Evolutionary conservation across 495 filamentous ascomycete genomes (phyloP).

Genomic region (Penicillium odoratum): DNA sequence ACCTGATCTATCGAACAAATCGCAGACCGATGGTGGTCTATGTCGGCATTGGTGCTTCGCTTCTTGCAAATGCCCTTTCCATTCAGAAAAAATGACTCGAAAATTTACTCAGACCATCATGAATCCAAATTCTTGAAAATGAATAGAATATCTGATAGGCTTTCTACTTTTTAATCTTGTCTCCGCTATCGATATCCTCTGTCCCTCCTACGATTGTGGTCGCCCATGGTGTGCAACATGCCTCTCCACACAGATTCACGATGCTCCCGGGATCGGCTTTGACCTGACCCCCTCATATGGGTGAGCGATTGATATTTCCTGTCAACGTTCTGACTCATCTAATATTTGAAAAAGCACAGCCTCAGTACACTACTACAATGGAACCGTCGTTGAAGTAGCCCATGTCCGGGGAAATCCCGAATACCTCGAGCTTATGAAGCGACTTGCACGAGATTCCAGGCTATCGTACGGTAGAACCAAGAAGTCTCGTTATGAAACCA

Average conservation of each 20-base stretch:
- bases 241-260: not conserved
- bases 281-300: conserved; percentile 6
- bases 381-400: conserved; percentile 17
- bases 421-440: conserved; percentile 21
- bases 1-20: too few species aligned
- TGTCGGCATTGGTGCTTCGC: too few species aligned
- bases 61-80: too few species aligned
- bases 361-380: conserved; percentile 16
- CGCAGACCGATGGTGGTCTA: too few species aligned
- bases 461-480: not conserved
- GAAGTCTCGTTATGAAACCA: conserved; percentile 4
- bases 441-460: conserved; percentile 1
- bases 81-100: too few species aligned
- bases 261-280: conserved; percentile 1
- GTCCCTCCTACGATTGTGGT: not conserved
- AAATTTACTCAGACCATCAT: too few species aligned
- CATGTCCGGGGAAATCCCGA: conserved; percentile 14
- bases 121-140: not conserved
- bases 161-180: not conserved
- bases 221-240: not conserved
- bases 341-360: conserved; percentile 12
- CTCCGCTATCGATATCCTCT: not conserved
- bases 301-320: conserved; percentile 3
- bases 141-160: not conserved
- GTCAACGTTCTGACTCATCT: not conserved